Percentiles rank a stretch among this genome's conserved stretches.
These are phyloP conservation scores for Phytophthora foliorum DNA, from an alignment of 352 stramenopile genomes.

Conservation along the genomic window DNA sequence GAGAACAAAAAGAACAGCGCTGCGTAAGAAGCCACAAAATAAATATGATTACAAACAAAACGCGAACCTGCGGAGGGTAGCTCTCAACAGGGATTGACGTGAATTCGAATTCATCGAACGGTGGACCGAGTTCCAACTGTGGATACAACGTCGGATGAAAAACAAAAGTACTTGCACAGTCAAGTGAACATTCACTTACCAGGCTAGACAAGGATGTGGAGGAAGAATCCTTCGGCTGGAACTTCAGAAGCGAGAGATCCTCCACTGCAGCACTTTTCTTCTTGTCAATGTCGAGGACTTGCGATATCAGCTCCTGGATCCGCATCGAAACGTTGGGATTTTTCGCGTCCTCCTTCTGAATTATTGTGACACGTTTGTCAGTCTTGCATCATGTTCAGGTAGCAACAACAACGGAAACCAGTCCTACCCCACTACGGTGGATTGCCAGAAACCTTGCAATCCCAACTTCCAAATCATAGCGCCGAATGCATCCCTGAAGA, in stretches of 20 bases:
- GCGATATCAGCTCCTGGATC: constrained; percentile 72
- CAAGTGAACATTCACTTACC: constrained; percentile 35
- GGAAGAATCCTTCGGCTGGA: constrained; percentile 60
- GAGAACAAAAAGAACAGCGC: not conserved
- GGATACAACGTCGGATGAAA: not conserved
- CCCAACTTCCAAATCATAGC: constrained; percentile 76
- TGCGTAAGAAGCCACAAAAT: no score
- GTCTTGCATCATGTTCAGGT: no score
- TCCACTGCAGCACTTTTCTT: constrained; percentile 70
- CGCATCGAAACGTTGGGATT: constrained; percentile 67
- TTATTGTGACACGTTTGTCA: not conserved
- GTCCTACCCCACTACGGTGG: constrained; percentile 56
- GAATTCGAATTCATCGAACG: constrained; percentile 71
- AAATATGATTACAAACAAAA: no score
- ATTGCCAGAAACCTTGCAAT: constrained; percentile 78
- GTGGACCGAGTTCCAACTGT: constrained; percentile 75
- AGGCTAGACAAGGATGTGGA: constrained; percentile 47
- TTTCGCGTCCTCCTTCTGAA: constrained; percentile 63
- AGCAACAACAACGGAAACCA: not conserved
- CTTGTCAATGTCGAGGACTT: constrained; percentile 76
- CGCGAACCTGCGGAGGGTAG: constrained; percentile 72
- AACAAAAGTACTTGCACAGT: not conserved
- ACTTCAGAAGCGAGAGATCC: constrained; percentile 79
- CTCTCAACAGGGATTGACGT: constrained; percentile 78
- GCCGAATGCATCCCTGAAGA: constrained; percentile 67